Percentiles rank a stretch among this genome's conserved stretches.
phyloP scores from a whole-genome alignment of 2,329 filamentous ascomycete genomes.

The Fusarium sp. region DNA sequence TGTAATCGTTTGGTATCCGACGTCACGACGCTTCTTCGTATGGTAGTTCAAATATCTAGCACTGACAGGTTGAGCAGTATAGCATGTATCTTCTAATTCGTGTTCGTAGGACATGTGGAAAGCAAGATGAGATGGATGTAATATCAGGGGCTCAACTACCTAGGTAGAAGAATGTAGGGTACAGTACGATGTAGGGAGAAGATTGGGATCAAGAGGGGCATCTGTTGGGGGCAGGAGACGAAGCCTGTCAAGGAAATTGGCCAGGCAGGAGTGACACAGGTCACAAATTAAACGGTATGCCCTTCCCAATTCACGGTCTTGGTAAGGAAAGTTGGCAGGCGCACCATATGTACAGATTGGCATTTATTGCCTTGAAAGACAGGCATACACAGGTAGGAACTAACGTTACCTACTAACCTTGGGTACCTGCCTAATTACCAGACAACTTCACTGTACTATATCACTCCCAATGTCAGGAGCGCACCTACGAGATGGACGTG shows the following conservation, averaged over 20 bases:
- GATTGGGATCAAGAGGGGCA: neutral
- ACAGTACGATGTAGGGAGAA: neutral
- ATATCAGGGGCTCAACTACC: neutral
- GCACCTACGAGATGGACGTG: neutral
- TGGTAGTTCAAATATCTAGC: neutral
- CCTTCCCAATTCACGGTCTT: neutral
- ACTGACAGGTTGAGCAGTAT: neutral
- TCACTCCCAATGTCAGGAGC: neutral
- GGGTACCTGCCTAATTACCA: too few relatives aligned
- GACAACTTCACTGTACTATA: neutral
- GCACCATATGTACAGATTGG: neutral
- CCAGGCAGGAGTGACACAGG: neutral
- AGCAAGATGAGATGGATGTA: neutral
- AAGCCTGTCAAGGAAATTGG: neutral
- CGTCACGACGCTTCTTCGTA: neutral
- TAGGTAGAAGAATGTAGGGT: neutral
- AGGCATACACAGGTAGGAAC: too few relatives aligned
- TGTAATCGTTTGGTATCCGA: neutral
- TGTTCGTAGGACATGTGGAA: too few relatives aligned
- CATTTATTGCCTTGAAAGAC: neutral
- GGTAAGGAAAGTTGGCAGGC: neutral
- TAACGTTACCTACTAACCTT: too few relatives aligned
- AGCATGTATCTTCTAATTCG: neutral
- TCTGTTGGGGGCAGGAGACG: neutral
- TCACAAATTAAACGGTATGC: neutral